Conservation (phyloP, 1,139 yeast species). For the Protomyces pachydermus region DNA sequence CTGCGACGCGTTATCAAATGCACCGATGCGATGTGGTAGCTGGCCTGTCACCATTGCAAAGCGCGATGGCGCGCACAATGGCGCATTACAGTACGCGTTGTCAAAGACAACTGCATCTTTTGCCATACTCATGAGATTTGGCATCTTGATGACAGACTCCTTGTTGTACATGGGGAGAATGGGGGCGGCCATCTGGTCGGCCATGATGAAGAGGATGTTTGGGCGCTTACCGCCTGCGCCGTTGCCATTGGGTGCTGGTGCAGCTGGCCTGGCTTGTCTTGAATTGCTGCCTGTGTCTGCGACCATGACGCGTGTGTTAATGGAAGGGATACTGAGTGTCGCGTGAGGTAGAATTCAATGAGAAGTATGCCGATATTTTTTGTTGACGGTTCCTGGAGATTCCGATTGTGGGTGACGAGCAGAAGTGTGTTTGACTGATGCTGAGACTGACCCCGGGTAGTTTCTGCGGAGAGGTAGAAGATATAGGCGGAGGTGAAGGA, state of each 20-base stretch:
- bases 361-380: too few relatives aligned
- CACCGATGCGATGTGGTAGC: constrained; percentile 24
- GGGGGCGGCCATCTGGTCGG: constrained; percentile 27
- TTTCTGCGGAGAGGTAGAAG: too few relatives aligned
- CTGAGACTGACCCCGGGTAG: too few relatives aligned
- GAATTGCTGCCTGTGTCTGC: not conserved
- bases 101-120: constrained; percentile 22
- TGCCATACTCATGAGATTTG: constrained; percentile 22
- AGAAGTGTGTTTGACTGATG: too few relatives aligned
- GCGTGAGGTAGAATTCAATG: too few relatives aligned
- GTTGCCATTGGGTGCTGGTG: not conserved
- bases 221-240: constrained; percentile 13
- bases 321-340: too few relatives aligned
- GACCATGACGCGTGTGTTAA: not conserved
- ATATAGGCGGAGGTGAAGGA: too few relatives aligned
- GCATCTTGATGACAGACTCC: constrained; percentile 21
- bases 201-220: constrained; percentile 25
- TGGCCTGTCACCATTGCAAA: constrained; percentile 26
- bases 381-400: too few relatives aligned
- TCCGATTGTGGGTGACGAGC: too few relatives aligned
- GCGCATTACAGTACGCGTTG: constrained; percentile 23
- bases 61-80: constrained; percentile 25
- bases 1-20: constrained; percentile 23
- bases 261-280: not conserved
- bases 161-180: constrained; percentile 20